Base-by-base conservation (phyloP, 1,284 basidiomycete genomes). In the Termitomyces sp. region DNA sequence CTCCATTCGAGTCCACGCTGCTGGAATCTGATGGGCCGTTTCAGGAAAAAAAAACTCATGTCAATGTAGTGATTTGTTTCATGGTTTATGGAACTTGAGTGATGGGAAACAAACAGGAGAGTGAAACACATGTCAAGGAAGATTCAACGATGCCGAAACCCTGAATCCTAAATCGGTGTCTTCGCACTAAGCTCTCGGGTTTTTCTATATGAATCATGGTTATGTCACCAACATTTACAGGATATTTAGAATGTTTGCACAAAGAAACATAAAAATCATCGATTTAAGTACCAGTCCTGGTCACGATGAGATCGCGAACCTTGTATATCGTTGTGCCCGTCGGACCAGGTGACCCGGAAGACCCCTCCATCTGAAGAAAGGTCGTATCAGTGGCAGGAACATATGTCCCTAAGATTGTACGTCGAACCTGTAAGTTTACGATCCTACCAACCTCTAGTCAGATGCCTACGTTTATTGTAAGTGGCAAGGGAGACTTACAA, bases 311-410 rank as follows among this genome's bases (percentile, higher is more conserved):
- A 50, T 74, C 73, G n/a, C 72, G 67, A 50, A 65, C 62, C 55
- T 71, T 68, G 57, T 71, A 74, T 2, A 68, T 72, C 7, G 73
- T 72, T 8, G 67, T 69, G 9, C 68, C 70, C 9, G 63, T 65
- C 1, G 73, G 74, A 15, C 75, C 75, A 33, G 74, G 75, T 48
- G 70, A 66, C 10, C 75, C 75, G 5, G 74, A 70, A 53, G 73
- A 75, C 5, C 74, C 74, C 61, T 77, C 75, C 74, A 77, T 76
- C 73, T 75, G 52, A 40, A 31, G 19, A 53, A 28, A 36, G 28
- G 47, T 31, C 19, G 40, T 39, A 19, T 55, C 15, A 50, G 12
- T 10, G 10, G n/a, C 34, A 17, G 17, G 6, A 39, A 26, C 24
- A 38, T 9, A 26, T 28, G 6, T 48, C 5, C 7, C 30, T n/a